These are phyloP conservation scores for Russula sp. DNA, from an alignment of 768 basidiomycete genomes.

Conservation along the genomic window DNA sequence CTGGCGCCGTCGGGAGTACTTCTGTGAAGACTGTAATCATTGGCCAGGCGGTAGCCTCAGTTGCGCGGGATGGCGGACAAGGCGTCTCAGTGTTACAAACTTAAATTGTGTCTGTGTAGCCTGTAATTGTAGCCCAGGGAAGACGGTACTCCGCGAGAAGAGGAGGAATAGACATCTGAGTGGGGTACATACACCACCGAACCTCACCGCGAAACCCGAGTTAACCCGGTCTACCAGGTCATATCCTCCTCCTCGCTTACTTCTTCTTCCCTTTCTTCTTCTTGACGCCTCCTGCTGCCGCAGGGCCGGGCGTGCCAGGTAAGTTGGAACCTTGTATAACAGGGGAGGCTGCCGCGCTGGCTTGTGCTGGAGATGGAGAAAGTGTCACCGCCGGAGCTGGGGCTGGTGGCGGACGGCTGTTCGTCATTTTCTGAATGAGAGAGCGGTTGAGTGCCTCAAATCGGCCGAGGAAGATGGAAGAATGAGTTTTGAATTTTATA, in stretches of 20 bases:
- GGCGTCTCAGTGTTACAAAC: background rate
- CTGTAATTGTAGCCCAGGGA: background rate
- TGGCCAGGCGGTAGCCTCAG: too few relatives aligned
- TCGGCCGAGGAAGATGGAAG: slow-evolving; percentile 91
- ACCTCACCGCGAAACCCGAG: background rate
- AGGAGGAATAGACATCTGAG: background rate
- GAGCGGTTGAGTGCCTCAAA: slow-evolving; percentile 89
- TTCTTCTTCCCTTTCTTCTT: slow-evolving; percentile 72
- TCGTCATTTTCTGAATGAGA: slow-evolving; percentile 83
- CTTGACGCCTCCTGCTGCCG: slow-evolving; percentile 57
- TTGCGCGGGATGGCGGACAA: background rate
- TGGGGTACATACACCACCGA: background rate
- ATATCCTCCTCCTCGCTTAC: slow-evolving; percentile 51
- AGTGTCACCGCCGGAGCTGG: slow-evolving; percentile 2
- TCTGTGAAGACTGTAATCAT: slow-evolving; percentile 5
- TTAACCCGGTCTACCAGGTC: background rate
- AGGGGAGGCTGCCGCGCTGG: slow-evolving; percentile 12
- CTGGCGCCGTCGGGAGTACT: slow-evolving; percentile 23
- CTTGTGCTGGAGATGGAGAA: slow-evolving; percentile 5
- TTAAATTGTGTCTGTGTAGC: background rate
- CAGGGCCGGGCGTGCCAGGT: slow-evolving; percentile 23
- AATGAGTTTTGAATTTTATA: slow-evolving; percentile 93
- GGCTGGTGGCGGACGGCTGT: slow-evolving; percentile 34
- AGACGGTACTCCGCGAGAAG: background rate
- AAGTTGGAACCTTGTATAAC: slow-evolving; percentile 1